Evolutionary conservation across 805 yeast species (phyloP), one percentile per base, ranked within the genome.

Genomic region (Starmerella bombi): DNA sequence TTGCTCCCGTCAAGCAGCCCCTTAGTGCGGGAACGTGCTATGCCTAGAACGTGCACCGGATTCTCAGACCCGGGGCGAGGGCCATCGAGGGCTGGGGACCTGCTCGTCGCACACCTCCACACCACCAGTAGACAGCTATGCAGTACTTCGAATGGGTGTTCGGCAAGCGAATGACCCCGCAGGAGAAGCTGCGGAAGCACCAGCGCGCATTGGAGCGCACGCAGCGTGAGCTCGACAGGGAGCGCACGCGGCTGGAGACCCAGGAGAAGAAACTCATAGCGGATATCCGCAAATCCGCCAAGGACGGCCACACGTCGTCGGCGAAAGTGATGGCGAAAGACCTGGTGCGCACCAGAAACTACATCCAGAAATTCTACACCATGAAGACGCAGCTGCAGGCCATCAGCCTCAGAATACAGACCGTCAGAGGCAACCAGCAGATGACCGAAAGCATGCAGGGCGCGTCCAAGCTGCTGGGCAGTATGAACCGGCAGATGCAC

Each of bases 311-410:
- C 60, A 69, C 82, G 42, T 74, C 79, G 32, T 84, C 94, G 10
- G 85, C 93, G 41, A 85, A 84, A 63, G 80, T 93, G 32, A 95
- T 91, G 66, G 97, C 98, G 25, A 82, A 84, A 58, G 99, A 91
- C 59, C 69, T 91, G 35, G 84, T 91, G 20, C 70, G 99, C 42
- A 91, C 97, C 1, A 72, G 84, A 56, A 75, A 72, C 23, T 69
- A 86, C 59, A 72, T 86, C 44, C 79, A 76, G 50, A 91, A 91
- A 63, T 93, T 91, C 61, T 84, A 83, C 58, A 68, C 72, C 50
- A 88, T 91, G 96, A 80, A 80, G 62, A 86, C 95, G 3, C 97
- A 88, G 61, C 63, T 91, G 44, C 98, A 91, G 64, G 96, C 97
- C 1, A 86, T 91, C 40, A 77, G 93, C 17, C 67, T 91, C 49